phyloP scores from a whole-genome alignment of 2,329 filamentous ascomycete species.

The Cytospora schulzeri region DNA sequence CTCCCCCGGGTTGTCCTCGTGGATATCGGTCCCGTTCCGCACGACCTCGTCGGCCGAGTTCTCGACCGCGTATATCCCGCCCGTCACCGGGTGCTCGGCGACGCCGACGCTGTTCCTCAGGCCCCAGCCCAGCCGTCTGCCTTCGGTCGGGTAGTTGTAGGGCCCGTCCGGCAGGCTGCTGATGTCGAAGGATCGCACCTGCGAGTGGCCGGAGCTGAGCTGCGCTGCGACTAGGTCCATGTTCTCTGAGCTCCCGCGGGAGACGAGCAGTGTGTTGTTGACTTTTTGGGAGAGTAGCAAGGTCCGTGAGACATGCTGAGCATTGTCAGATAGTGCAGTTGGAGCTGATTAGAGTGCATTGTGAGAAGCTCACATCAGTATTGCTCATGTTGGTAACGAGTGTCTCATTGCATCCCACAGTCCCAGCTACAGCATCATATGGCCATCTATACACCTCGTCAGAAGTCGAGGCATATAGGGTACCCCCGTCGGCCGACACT shows the following conservation, averaged over 20 bases:
- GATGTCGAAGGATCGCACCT: conserved; percentile 63
- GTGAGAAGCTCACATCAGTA: conserved; percentile 41
- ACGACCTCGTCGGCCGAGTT: conserved; percentile 65
- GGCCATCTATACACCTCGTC: conserved; percentile 64
- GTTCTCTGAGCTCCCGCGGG: conserved; percentile 65
- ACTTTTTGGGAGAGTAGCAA: conserved; percentile 60
- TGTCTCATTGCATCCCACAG: conserved; percentile 49
- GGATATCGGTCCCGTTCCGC: conserved; percentile 58
- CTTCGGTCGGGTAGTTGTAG: conserved; percentile 52
- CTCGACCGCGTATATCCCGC: conserved; percentile 61
- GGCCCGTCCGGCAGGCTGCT: conserved; percentile 36
- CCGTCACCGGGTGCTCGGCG: conserved; percentile 55
- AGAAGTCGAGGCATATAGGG: conserved; percentile 59
- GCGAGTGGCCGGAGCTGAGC: conserved; percentile 60
- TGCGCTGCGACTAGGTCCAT: conserved; percentile 58
- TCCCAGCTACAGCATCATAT: conserved; percentile 59
- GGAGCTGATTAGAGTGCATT: neutral
- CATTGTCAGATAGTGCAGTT: neutral
- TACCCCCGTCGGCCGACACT: conserved; percentile 54
- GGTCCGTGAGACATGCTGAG: conserved; percentile 63
- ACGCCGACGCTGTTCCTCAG: conserved; percentile 71
- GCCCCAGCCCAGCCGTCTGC: conserved; percentile 60
- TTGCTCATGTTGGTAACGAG: conserved; percentile 65
- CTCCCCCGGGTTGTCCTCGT: conserved; percentile 69
- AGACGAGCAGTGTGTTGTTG: conserved; percentile 63